phyloP scores from a whole-genome alignment of 352 stramenopile genomes.

The Pythium chondricola region DNA sequence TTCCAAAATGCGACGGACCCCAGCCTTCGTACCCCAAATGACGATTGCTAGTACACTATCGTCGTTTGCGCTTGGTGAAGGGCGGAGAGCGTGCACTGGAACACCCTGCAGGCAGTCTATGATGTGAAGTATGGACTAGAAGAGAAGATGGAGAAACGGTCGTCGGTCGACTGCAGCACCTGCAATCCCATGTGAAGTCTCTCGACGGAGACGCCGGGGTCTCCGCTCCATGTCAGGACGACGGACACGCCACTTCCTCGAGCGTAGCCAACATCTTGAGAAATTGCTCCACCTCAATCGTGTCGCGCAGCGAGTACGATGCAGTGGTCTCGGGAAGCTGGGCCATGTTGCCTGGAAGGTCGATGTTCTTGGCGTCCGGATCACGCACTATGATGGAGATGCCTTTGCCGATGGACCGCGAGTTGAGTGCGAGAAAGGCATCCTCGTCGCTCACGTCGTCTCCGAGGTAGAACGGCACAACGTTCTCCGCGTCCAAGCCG shows the following conservation, averaged over 20 bases:
- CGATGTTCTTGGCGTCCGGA: slow-evolving; percentile 34
- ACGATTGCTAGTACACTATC: slow-evolving; percentile 14
- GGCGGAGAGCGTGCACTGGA: slow-evolving; percentile 11
- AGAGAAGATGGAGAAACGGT: too few relatives aligned
- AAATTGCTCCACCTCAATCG: slow-evolving; percentile 50
- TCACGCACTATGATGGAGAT: slow-evolving; percentile 64
- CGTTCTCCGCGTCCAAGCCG: slow-evolving; percentile 48
- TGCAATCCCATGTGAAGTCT: too few relatives aligned
- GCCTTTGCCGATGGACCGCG: slow-evolving; percentile 31
- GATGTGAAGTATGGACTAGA: background rate
- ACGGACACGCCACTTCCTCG: slow-evolving; percentile 22
- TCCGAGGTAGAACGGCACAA: slow-evolving; percentile 79
- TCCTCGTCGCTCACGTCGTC: slow-evolving; percentile 81
- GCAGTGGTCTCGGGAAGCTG: slow-evolving; percentile 44
- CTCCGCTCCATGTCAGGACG: slow-evolving; percentile 24
- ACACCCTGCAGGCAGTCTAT: background rate
- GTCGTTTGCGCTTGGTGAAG: slow-evolving; percentile 23
- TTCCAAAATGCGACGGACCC: background rate
- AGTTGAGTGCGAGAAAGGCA: slow-evolving; percentile 50
- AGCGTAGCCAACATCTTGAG: slow-evolving; percentile 40
- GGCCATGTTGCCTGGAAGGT: slow-evolving; percentile 38
- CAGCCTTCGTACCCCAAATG: background rate
- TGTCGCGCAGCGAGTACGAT: slow-evolving; percentile 52
- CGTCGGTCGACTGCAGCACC: too few relatives aligned
- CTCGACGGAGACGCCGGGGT: slow-evolving; percentile 4